These are phyloP conservation scores for Pseudogymnoascus sp. DNA, from an alignment of 2,329 filamentous ascomycete species.

Conservation along the genomic window DNA sequence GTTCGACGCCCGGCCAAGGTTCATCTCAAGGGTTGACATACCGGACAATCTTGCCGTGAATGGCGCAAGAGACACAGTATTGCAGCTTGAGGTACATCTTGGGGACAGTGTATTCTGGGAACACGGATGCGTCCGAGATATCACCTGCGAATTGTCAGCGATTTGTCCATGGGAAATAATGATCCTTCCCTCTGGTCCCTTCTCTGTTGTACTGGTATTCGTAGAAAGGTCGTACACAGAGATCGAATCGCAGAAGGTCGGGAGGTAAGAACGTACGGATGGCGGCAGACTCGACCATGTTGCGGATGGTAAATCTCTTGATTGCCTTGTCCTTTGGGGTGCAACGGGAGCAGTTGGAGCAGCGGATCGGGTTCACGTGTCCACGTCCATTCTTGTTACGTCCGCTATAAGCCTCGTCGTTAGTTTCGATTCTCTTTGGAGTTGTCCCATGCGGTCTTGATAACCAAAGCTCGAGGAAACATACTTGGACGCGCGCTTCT, in stretches of 20 bases:
- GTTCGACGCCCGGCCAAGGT: constrained; percentile 42
- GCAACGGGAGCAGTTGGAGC: constrained; percentile 72
- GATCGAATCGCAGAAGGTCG: background rate
- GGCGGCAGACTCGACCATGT: constrained; percentile 99
- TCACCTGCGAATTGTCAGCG: constrained; percentile 58
- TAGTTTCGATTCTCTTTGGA: constrained; percentile 9
- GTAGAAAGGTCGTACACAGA: constrained; percentile 8
- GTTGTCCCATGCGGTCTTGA: background rate
- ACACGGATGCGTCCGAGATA: constrained; percentile 99
- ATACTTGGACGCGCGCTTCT: constrained; percentile 64
- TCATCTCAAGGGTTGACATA: constrained; percentile 60
- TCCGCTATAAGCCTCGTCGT: constrained; percentile 51
- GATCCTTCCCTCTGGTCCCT: background rate
- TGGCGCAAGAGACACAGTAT: constrained; percentile 99
- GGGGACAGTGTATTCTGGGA: constrained; percentile 97
- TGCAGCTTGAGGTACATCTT: constrained; percentile 99
- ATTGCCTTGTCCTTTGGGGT: constrained; percentile 94
- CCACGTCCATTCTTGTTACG: constrained; percentile 99
- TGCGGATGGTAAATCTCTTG: constrained; percentile 99
- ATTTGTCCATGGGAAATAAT: constrained; percentile 12
- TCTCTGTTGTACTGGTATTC: background rate
- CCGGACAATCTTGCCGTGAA: constrained; percentile 99
- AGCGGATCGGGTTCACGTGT: constrained; percentile 99
- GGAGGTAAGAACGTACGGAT: constrained; percentile 69
- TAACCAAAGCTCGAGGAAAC: constrained; percentile 18